phyloP scores from a whole-genome alignment of 768 basidiomycete genomes.

The Galerina marginata region DNA sequence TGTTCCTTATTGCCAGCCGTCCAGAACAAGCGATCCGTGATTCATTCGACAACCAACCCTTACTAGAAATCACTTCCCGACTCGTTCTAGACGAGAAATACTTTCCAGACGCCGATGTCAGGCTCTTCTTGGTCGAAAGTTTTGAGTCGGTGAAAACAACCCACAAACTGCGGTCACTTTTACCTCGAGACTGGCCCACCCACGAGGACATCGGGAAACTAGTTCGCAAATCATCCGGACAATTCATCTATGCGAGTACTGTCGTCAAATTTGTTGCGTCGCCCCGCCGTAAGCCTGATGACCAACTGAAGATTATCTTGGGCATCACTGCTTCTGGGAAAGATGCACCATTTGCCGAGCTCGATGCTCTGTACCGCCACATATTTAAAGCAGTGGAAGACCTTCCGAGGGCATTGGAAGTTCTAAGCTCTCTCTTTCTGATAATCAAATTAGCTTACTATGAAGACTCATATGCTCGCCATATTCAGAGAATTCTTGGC shows the following conservation, averaged over 20 bases:
- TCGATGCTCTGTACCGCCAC: too few relatives aligned
- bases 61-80: not conserved
- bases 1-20: conserved; percentile 11
- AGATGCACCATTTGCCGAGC: not conserved
- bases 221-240: too few relatives aligned
- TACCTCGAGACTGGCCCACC: too few relatives aligned
- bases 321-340: too few relatives aligned
- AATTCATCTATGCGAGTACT: too few relatives aligned
- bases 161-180: too few relatives aligned
- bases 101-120: too few relatives aligned
- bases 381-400: not conserved
- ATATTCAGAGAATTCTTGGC: not conserved
- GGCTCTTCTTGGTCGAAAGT: too few relatives aligned
- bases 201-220: too few relatives aligned
- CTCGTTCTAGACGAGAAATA: conserved; percentile 6
- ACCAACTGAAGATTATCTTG: not conserved
- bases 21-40: conserved; percentile 7
- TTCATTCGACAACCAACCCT: conserved; percentile 1
- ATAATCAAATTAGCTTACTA: not conserved
- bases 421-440: not conserved
- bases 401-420: not conserved
- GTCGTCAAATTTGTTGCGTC: not conserved
- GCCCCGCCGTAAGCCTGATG: not conserved
- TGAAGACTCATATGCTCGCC: not conserved
- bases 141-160: too few relatives aligned